Conservation (phyloP, 139 green algal genomes). For the Desmodesmus armatus region DNA sequence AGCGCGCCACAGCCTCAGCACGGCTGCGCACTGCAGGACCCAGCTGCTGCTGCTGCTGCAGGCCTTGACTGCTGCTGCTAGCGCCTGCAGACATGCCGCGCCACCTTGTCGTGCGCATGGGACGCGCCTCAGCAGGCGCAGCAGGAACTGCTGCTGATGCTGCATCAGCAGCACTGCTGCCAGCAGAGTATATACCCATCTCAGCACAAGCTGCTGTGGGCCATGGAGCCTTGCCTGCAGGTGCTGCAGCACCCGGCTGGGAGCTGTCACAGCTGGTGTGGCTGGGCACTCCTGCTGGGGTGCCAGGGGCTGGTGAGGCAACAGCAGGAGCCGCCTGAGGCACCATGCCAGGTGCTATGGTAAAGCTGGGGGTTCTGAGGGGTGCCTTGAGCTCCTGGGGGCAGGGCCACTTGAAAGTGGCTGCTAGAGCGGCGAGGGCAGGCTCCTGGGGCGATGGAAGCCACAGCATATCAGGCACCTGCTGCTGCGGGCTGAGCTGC, state of each 20-base stretch:
- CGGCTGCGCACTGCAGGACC: constrained; percentile 23
- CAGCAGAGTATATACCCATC: no score
- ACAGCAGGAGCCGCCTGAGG: neutral
- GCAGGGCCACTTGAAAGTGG: no score
- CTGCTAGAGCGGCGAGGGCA: no score
- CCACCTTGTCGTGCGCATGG: neutral
- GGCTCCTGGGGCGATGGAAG: no score
- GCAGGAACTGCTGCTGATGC: neutral
- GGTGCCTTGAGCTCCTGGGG: constrained; percentile 2
- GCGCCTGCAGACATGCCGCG: neutral
- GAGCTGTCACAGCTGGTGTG: neutral
- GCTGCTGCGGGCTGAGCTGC: neutral
- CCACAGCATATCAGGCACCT: neutral
- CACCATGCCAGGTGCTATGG: neutral
- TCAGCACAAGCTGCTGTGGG: no score
- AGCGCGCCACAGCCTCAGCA: constrained; percentile 61
- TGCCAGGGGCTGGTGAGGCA: neutral
- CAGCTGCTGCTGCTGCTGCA: constrained; percentile 13
- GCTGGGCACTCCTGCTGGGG: neutral
- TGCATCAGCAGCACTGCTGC: neutral
- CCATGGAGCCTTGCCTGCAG: no score
- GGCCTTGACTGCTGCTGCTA: neutral
- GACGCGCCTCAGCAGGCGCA: neutral
- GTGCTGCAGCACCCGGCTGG: neutral
- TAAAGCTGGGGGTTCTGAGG: no score